phyloP scores from a whole-genome alignment of 345 rosid species.

The Bruguiera sexangula region DNA sequence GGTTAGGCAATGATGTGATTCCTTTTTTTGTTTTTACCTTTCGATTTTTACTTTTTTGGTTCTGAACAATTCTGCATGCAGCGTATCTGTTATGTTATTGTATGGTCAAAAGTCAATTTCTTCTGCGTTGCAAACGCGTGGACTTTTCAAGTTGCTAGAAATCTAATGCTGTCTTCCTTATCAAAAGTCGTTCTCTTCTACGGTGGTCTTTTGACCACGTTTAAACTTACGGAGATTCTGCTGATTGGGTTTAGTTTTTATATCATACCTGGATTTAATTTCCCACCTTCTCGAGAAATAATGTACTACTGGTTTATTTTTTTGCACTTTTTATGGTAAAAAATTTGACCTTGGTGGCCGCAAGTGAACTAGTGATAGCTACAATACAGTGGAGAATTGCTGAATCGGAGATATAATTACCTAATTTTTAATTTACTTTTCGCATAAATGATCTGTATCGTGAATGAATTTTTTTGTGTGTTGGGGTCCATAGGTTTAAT shows the following conservation, averaged over 20 bases:
- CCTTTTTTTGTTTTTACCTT: constrained; percentile 12
- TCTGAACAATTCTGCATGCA: background rate
- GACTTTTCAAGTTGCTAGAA: constrained; percentile 12
- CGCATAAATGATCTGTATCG: constrained; percentile 3
- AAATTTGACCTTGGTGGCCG: constrained; percentile 4
- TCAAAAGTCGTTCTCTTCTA: background rate
- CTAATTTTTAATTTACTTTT: no score
- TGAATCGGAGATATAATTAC: no score
- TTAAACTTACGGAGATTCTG: background rate
- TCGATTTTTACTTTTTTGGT: constrained; percentile 9
- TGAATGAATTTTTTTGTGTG: background rate
- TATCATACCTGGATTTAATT: background rate
- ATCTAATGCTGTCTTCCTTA: background rate
- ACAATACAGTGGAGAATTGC: constrained; percentile 11
- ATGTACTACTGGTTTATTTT: background rate
- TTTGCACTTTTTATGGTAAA: background rate
- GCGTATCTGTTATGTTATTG: background rate
- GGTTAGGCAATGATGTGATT: constrained; percentile 29
- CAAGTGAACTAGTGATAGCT: constrained; percentile 25
- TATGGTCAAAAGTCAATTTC: constrained; percentile 21
- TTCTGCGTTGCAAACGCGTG: background rate
- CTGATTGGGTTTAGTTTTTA: background rate
- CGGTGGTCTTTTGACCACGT: constrained; percentile 10
- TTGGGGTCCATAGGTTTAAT: constrained; percentile 27
- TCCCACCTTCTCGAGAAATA: background rate